Percentiles rank a stretch among this genome's conserved stretches.
Conservation (phyloP, 257 asterid species). For the Salvia hispanica region DNA sequence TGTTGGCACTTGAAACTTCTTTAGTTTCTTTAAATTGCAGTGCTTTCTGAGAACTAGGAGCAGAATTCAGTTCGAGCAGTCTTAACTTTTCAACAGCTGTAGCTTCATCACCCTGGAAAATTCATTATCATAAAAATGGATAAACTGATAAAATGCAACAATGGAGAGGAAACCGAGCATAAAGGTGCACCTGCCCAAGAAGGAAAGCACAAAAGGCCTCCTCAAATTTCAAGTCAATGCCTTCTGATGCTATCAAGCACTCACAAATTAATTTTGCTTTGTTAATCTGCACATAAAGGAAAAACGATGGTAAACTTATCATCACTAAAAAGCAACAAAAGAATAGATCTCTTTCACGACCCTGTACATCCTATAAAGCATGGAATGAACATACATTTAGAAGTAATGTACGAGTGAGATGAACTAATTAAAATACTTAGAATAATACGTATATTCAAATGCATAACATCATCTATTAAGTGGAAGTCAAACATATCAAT, state of each 20-base stretch:
- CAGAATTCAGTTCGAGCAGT: constrained; percentile 62
- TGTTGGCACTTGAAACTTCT: constrained; percentile 56
- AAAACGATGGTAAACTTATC: constrained; percentile 25
- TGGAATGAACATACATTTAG: not conserved
- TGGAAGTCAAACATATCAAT: constrained; percentile 9
- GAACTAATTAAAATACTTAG: not conserved
- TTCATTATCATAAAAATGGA: not conserved
- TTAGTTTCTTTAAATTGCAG: constrained; percentile 56
- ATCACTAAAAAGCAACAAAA: constrained; percentile 25
- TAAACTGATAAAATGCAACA: constrained; percentile 23
- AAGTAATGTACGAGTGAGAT: constrained; percentile 24
- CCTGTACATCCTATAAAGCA: constrained; percentile 21
- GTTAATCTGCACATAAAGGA: constrained; percentile 55
- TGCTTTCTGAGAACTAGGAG: constrained; percentile 53
- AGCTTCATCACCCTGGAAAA: constrained; percentile 81
- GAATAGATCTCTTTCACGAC: not conserved
- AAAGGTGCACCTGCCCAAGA: constrained; percentile 80
- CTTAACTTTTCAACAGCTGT: constrained; percentile 70
- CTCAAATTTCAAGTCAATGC: constrained; percentile 87
- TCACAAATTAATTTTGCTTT: constrained; percentile 79
- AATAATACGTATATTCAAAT: constrained; percentile 9
- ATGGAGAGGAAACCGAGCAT: constrained; percentile 27
- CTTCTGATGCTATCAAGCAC: constrained; percentile 87
- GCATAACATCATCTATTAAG: constrained; percentile 17
- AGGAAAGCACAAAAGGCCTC: constrained; percentile 92